A percentile compares a stretch with the other conserved stretches of the same genome.
Conservation (phyloP, 2,329 filamentous ascomycete genomes). For the Aspergillus phoenicis region DNA sequence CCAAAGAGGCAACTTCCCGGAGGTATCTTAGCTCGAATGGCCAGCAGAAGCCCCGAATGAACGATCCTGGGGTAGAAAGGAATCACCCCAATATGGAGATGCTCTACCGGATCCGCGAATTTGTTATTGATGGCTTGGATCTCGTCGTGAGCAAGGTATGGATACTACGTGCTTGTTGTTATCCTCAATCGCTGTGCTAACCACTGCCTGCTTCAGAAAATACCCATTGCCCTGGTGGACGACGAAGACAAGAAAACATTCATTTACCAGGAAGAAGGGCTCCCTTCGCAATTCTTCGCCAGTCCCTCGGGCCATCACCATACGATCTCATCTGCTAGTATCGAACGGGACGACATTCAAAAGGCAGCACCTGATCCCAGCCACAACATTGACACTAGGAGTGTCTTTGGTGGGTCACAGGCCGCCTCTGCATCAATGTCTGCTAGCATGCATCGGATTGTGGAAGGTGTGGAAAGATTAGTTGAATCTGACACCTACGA, state of each 20-base stretch:
- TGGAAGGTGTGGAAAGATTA: slow-evolving; percentile 42
- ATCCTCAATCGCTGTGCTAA: slow-evolving; percentile 17
- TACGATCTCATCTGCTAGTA: slow-evolving; percentile 41
- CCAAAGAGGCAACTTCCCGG: slow-evolving; percentile 52
- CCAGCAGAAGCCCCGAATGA: slow-evolving; percentile 55
- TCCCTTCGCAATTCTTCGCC: slow-evolving; percentile 53
- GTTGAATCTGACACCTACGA: slow-evolving; percentile 46
- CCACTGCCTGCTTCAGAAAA: slow-evolving; percentile 37
- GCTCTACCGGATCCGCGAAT: slow-evolving; percentile 65
- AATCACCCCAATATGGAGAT: slow-evolving; percentile 65
- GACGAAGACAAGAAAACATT: slow-evolving; percentile 51
- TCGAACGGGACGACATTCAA: slow-evolving; percentile 46
- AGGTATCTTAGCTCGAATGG: slow-evolving; percentile 54
- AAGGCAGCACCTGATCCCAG: slow-evolving; percentile 29
- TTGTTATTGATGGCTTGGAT: slow-evolving; percentile 63
- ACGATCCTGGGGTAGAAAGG: slow-evolving; percentile 54
- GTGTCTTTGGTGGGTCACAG: slow-evolving; percentile 46
- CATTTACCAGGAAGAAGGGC: slow-evolving; percentile 56
- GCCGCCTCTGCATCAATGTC: slow-evolving; percentile 51
- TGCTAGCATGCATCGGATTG: slow-evolving; percentile 44
- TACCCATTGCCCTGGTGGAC: slow-evolving; percentile 53
- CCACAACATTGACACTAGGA: slow-evolving; percentile 32
- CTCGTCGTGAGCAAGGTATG: slow-evolving; percentile 55
- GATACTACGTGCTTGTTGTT: slow-evolving; percentile 12
- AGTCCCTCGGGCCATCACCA: slow-evolving; percentile 48